Evolutionary conservation across 75 land plant species (phyloP).

Genomic region (Sequoia sempervirens): DNA sequence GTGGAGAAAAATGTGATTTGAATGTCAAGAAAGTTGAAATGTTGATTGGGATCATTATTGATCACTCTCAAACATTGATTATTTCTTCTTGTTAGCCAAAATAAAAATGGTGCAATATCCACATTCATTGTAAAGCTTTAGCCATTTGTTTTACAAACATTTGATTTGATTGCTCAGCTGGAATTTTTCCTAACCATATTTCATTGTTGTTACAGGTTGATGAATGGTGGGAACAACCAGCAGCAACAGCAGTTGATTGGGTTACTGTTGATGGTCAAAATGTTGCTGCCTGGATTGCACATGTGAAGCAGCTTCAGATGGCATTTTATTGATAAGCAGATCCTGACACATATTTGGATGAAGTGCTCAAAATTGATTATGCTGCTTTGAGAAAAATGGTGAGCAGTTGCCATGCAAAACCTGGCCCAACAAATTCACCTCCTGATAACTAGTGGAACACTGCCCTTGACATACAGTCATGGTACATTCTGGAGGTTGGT

Average conservation of each 20-base stretch:
- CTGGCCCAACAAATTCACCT: neutral
- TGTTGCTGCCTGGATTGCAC: constrained; percentile 90
- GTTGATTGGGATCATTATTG: neutral
- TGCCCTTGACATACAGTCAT: neutral
- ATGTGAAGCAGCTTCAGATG: constrained; percentile 93
- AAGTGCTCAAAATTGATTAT: neutral
- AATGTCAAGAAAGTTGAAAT: neutral
- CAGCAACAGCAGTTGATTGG: constrained; percentile 96
- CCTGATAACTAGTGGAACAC: neutral
- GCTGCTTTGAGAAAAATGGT: neutral
- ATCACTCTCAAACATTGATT: neutral
- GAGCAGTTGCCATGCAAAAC: neutral
- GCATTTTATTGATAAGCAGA: constrained; percentile 84
- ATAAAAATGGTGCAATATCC: neutral
- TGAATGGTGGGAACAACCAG: constrained; percentile 99
- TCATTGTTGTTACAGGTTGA: constrained; percentile 64
- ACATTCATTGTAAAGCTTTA: neutral
- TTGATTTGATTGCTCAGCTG: neutral
- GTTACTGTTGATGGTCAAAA: constrained; percentile 89
- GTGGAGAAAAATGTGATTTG: neutral
- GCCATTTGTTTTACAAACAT: neutral
- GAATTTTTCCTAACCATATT: neutral
- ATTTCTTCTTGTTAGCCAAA: neutral
- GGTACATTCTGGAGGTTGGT: constrained; percentile 3
- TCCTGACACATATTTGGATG: neutral